These are phyloP conservation scores for Coffea eugenioides DNA, from an alignment of 257 asterid species.

Conservation along the genomic window DNA sequence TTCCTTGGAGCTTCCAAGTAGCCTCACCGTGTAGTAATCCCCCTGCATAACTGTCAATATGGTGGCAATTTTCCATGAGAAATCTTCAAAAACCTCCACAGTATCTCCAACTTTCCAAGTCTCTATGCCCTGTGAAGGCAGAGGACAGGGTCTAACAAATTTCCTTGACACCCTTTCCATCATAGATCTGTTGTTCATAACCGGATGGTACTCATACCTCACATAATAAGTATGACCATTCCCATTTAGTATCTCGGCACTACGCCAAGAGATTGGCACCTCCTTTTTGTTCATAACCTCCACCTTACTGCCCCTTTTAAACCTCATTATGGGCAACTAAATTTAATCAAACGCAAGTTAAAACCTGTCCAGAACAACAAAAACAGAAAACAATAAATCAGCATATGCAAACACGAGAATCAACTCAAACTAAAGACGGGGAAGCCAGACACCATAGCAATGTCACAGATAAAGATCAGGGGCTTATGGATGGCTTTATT, in stretches of 20 bases:
- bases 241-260: constrained; percentile 56
- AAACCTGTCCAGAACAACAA: constrained; percentile 36
- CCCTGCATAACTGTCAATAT: constrained; percentile 43
- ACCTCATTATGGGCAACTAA: constrained; percentile 43
- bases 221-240: constrained; percentile 51
- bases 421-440: not conserved
- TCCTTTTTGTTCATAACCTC: constrained; percentile 59
- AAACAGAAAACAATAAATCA: not conserved
- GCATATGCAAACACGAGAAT: constrained; percentile 4
- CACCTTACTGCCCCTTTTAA: constrained; percentile 63
- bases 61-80: constrained; percentile 64
- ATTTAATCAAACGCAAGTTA: constrained; percentile 18
- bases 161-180: constrained; percentile 51
- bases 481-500: not conserved
- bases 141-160: constrained; percentile 63
- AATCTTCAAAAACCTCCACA: constrained; percentile 63
- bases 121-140: constrained; percentile 33
- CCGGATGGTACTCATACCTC: constrained; percentile 40
- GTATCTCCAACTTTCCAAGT: constrained; percentile 48
- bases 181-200: constrained; percentile 27
- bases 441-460: not conserved
- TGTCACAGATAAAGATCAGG: not conserved
- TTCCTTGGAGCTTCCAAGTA: constrained; percentile 56
- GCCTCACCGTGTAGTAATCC: constrained; percentile 49
- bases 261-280: constrained; percentile 49